These are phyloP conservation scores for Berkeleyomyces basicola DNA, from an alignment of 2,329 filamentous ascomycete species.

Conservation along the genomic window DNA sequence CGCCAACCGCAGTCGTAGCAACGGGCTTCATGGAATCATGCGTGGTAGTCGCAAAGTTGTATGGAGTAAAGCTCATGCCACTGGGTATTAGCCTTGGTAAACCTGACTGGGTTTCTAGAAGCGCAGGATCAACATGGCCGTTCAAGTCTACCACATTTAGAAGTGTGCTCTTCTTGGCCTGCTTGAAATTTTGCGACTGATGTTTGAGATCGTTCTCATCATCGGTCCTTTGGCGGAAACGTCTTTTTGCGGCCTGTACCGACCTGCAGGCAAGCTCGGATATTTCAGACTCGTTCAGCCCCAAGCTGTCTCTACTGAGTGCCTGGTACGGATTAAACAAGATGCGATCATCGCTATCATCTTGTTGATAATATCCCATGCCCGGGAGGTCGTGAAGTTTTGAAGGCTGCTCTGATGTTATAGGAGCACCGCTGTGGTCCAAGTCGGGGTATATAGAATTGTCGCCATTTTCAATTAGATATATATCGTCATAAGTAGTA, in stretches of 20 bases:
- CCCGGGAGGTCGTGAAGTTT: constrained; percentile 30
- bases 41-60: too few species aligned
- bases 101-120: neutral
- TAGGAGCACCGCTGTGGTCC: constrained; percentile 25
- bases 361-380: constrained; percentile 44
- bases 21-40: too few species aligned
- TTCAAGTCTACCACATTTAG: neutral
- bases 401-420: constrained; percentile 15
- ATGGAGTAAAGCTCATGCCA: too few species aligned
- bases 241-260: constrained; percentile 35
- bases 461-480: neutral
- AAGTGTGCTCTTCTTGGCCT: neutral
- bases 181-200: neutral
- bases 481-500: neutral
- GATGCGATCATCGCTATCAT: constrained; percentile 39
- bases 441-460: constrained; percentile 32
- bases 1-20: too few species aligned
- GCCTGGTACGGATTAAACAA: constrained; percentile 42
- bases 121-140: neutral
- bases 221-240: constrained; percentile 31
- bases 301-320: constrained; percentile 29
- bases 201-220: constrained; percentile 40
- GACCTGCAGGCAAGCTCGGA: constrained; percentile 40
- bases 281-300: constrained; percentile 29
- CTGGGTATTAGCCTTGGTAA: neutral